Evolutionary conservation across 192 early-diverging fungal species (phyloP).

Genomic region (Spinellus fusiger): DNA sequence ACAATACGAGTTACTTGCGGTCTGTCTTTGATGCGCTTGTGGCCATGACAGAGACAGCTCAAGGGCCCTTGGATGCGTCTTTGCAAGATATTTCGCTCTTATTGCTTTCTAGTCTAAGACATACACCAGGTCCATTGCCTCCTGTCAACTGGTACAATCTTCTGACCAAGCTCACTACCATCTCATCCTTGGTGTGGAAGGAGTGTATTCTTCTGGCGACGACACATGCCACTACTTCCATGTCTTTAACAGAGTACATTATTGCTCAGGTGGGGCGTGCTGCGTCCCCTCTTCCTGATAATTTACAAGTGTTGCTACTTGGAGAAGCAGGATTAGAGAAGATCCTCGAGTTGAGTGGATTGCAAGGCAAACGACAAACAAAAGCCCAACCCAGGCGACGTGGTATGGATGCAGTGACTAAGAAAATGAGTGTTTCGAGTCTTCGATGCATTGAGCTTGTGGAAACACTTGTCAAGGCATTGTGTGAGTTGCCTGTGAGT

Average conservation of each 20-base stretch:
- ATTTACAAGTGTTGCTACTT: conserved; percentile 27
- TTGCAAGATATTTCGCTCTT: conserved; percentile 7
- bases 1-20: conserved; percentile 44
- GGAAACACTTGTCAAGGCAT: not conserved
- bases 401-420: conserved; percentile 40
- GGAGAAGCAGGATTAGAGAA: conserved; percentile 39
- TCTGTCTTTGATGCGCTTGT: conserved; percentile 40
- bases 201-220: conserved; percentile 36
- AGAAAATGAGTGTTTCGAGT: conserved; percentile 33
- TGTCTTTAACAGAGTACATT: conserved; percentile 47
- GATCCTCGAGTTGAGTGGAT: conserved; percentile 41
- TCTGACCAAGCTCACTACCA: conserved; percentile 23
- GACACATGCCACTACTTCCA: conserved; percentile 39
- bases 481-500: not conserved
- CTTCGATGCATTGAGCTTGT: conserved; percentile 16
- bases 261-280: conserved; percentile 24
- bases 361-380: conserved; percentile 21
- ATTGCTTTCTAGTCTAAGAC: conserved; percentile 22
- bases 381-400: conserved; percentile 23
- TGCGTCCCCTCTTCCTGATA: not conserved
- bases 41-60: not conserved
- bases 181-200: conserved; percentile 1
- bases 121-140: conserved; percentile 36
- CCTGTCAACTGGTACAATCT: conserved; percentile 52
- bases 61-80: no score